phyloP scores from a whole-genome alignment of 2,329 filamentous ascomycete genomes.

The Fusarium zealandicum region DNA sequence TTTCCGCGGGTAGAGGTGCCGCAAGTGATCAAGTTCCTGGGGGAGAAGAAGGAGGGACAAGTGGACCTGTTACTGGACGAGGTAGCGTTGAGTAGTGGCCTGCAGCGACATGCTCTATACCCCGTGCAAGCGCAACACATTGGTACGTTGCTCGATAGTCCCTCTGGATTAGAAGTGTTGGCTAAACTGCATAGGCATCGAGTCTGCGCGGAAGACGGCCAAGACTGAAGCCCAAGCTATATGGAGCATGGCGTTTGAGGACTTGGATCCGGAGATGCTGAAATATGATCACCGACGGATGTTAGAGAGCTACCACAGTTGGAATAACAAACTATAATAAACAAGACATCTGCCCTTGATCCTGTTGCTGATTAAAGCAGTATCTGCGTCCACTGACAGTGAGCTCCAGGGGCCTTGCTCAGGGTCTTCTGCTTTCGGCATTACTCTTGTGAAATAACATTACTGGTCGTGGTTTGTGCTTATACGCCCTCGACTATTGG shows the following conservation, averaged over 20 bases:
- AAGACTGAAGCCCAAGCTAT: constrained; percentile 18
- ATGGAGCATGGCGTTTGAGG: constrained; percentile 23
- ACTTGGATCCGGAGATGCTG: not conserved
- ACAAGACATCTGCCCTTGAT: too few species aligned
- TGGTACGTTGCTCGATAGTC: not conserved
- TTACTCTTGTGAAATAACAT: too few species aligned
- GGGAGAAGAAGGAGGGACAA: constrained; percentile 1
- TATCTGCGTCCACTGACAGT: too few species aligned
- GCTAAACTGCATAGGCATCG: not conserved
- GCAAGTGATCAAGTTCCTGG: not conserved
- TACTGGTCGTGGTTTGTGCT: too few species aligned
- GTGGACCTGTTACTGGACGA: constrained; percentile 20
- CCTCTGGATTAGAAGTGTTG: accelerated
- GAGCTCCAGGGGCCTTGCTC: too few species aligned
- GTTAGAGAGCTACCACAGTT: not conserved
- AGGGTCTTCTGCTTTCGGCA: too few species aligned
- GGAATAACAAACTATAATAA: too few species aligned
- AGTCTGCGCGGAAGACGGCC: constrained; percentile 11
- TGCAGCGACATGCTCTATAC: constrained; percentile 18
- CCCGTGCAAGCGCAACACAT: constrained; percentile 21
- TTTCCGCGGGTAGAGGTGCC: constrained; percentile 5
- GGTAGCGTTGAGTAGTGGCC: not conserved
- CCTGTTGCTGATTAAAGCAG: too few species aligned
- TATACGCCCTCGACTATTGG: too few species aligned
- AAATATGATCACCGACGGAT: constrained; percentile 2